Percentiles rank a stretch among this genome's conserved stretches.
Evolutionary conservation across 345 rosid species (phyloP).

Genomic region (Trapa bicornis): DNA sequence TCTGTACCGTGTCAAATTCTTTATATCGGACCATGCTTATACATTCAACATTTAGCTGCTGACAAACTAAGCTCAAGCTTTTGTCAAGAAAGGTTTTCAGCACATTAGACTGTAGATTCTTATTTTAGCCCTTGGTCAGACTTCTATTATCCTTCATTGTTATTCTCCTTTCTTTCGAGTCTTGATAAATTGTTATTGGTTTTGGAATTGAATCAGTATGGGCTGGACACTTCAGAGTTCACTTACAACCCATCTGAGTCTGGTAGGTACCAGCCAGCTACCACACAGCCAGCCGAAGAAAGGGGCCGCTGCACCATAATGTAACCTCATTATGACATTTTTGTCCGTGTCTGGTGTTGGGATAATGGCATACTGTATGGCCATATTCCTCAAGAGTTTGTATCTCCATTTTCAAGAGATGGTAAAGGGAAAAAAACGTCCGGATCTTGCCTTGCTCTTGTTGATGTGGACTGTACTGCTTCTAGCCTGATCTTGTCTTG

Average conservation of each 20-base stretch:
- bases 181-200: not conserved
- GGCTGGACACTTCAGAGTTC: constrained; percentile 43
- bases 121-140: not conserved
- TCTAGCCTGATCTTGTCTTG: not conserved
- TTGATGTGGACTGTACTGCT: not conserved
- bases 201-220: constrained; percentile 24
- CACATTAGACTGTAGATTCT: not conserved
- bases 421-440: too few species aligned
- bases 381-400: not conserved
- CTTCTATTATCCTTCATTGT: not conserved
- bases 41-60: not conserved
- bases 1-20: not conserved
- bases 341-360: not conserved
- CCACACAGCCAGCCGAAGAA: constrained; percentile 29
- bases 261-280: constrained; percentile 31
- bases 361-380: not conserved
- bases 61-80: not conserved
- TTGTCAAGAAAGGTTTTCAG: not conserved
- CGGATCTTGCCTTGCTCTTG: not conserved
- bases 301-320: constrained; percentile 37
- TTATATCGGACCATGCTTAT: not conserved
- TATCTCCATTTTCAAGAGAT: not conserved
- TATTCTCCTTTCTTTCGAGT: not conserved
- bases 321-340: constrained; percentile 11
- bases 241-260: constrained; percentile 38